A percentile compares a stretch with the other conserved stretches of the same genome.
phyloP scores from a whole-genome alignment of 495 filamentous ascomycete species.

The Pyronema omphalodes region DNA sequence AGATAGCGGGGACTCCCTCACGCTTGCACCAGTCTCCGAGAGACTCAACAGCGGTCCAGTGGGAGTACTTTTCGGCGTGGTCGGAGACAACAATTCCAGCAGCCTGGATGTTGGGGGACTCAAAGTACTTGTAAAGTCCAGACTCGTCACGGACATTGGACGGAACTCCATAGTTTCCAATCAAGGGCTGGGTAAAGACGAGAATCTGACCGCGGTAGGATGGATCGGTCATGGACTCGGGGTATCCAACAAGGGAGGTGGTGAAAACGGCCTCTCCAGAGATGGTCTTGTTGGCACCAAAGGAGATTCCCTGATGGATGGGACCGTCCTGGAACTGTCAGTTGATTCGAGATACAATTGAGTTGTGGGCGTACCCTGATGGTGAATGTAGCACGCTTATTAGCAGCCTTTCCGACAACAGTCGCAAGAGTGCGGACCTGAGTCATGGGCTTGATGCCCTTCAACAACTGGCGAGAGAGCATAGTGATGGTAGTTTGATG shows the following conservation, averaged over 20 bases:
- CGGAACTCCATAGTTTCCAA: constrained; percentile 96
- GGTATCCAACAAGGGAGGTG: constrained; percentile 57
- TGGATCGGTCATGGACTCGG: constrained; percentile 94
- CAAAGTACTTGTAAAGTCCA: constrained; percentile 80
- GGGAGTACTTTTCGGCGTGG: constrained; percentile 79
- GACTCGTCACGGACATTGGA: constrained; percentile 47
- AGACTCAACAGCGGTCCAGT: constrained; percentile 95
- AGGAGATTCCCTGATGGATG: constrained; percentile 80
- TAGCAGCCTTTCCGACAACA: constrained; percentile 42
- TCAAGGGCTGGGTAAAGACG: constrained; percentile 96
- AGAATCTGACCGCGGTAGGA: constrained; percentile 97
- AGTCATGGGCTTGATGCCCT: constrained; percentile 27
- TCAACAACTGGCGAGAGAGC: constrained; percentile 33
- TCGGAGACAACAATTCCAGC: constrained; percentile 90
- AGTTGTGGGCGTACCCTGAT: constrained; percentile 46
- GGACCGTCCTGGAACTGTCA: constrained; percentile 53
- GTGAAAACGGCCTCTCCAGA: constrained; percentile 88
- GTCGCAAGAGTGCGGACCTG: constrained; percentile 51
- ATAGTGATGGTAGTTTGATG: constrained; percentile 24
- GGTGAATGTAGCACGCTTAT: constrained; percentile 79
- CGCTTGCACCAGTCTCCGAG: constrained; percentile 85
- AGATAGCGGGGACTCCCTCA: constrained; percentile 89
- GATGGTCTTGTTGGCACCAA: constrained; percentile 77
- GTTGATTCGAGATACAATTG: constrained; percentile 6
- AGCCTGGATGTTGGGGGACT: constrained; percentile 92